Evolutionary conservation across 495 filamentous ascomycete species (phyloP).

Genomic region (Xanthoparmelia taractica): DNA sequence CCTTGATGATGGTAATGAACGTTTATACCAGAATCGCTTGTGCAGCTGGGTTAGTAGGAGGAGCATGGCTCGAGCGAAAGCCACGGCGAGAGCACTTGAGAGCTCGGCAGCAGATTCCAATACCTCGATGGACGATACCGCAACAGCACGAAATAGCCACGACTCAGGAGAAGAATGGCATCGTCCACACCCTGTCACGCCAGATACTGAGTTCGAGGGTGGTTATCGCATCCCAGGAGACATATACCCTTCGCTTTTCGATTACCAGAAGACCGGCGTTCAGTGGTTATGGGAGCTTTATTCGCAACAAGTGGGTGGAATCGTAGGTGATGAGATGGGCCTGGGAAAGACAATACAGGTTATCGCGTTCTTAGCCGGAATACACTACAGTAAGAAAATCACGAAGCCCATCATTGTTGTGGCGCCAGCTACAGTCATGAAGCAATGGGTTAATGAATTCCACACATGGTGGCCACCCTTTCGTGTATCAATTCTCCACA

Average conservation of each 20-base stretch:
- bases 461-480: conserved; percentile 96
- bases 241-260: conserved; percentile 80
- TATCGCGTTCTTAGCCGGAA: conserved; percentile 80
- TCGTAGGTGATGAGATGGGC: conserved; percentile 97
- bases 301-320: conserved; percentile 80
- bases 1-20: conserved; percentile 88
- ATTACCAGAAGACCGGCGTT: conserved; percentile 92
- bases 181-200: conserved; percentile 70
- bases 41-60: conserved; percentile 64
- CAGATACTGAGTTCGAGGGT: conserved; percentile 64
- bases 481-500: conserved; percentile 88
- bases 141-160: conserved; percentile 4
- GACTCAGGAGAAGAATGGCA: conserved; percentile 62
- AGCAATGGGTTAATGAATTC: conserved; percentile 97
- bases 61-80: conserved; percentile 53
- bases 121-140: neutral
- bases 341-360: conserved; percentile 93
- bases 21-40: conserved; percentile 69
- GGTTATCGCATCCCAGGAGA: conserved; percentile 81
- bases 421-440: conserved; percentile 86
- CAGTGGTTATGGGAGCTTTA: conserved; percentile 97
- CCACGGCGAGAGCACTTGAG: conserved; percentile 14
- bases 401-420: conserved; percentile 81
- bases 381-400: conserved; percentile 83
- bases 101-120: neutral